Base-by-base conservation (phyloP, 2,329 filamentous ascomycete species). In the Fusarium scirpi region DNA sequence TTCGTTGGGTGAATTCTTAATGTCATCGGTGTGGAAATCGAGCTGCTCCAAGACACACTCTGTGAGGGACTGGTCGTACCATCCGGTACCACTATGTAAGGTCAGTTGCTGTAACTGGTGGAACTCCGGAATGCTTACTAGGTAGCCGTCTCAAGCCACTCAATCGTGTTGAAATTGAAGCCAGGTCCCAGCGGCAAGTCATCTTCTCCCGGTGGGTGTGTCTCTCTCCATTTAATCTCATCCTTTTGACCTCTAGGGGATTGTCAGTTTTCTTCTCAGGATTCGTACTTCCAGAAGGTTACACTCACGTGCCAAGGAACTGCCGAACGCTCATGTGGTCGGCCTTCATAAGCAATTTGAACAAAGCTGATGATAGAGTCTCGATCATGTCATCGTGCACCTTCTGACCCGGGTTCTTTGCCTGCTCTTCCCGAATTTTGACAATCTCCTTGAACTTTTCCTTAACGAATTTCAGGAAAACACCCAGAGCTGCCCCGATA, bases 251-350 rank as follows among this genome's bases (percentile, higher is more conserved):
- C 43, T 0, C 43, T 20, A n/a, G 22, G 9, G 47, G 22, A 2
- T 15, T 18, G 2, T 40, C 3, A 25, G 20, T 5, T 10, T 22
- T 13, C 8, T 22, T 22, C 5, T 22, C 22, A 5, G 22, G 22
- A 4, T 22, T 5, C 22, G 5, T 22, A 22, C 5, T 5, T 22
- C 22, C 3, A 22, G 22, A 22, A 3, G 22, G 24, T 24, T 24
- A 6, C 24, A 24, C 69, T 72, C 15, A 69, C 70, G 68, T 59
- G 20, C 52, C 49, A 46, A 72, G 70, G 16, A 47, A 72, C 32
- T 72, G 69, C 0, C 70, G 66, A 18, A 62, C 53, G 20, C 70
- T 72, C 54, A 61, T 56, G 16, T 63, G 47, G 5, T 72, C 70
- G 1, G 59, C 62, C 10, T 34, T 34, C 69, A 70, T 71, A 5